Base-by-base conservation (phyloP, 2,329 filamentous ascomycete species). In the Tolypocladium tropicale region DNA sequence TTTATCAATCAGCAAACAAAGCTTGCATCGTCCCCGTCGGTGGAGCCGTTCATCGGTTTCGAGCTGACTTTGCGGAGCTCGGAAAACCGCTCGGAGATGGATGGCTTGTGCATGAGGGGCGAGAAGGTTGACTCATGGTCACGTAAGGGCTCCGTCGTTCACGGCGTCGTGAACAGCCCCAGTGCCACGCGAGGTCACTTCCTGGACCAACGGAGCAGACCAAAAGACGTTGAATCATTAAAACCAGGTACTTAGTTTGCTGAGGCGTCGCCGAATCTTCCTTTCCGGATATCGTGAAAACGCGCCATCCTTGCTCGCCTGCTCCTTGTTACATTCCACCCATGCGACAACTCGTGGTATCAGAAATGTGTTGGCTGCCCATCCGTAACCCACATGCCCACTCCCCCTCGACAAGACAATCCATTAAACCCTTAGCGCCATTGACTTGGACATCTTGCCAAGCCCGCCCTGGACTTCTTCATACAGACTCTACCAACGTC, bases 1-100 rank as follows among this genome's bases (percentile, higher is more conserved):
- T 36, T 65, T 65, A 67, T 69, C 67, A 68, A 68, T 68, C 65
- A 70, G 66, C 64, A 67, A 64, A 61, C 56, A 61, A 60, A 58
- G 37, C 53, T 53, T 53, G 53, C 53, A 58, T 56, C 60, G 55
- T 14, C 58, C 59, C 58, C 52, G 58, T 62, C 57, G 60, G 39
- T 64, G 56, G 62, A 36, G 58, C 53, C 60, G 56, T 60, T 53
- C 54, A 61, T 54, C 57, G 56, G 46, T 51, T 37, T 21, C 23
- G 28, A 32, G 43, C 39, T 49, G 49, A 23, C 16, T 10, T 23
- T 30, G 32, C 37, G 52, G 53, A 55, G 54, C 60, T 54, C 59
- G 58, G 59, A 49, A n/a, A 25, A 58, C 54, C 55, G 59, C 58
- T 67, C 64, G 65, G 63, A 54, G 59, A 57, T 36, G 60, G 55